phyloP scores from a whole-genome alignment of 768 basidiomycete genomes.

The Calocera viscosa region DNA sequence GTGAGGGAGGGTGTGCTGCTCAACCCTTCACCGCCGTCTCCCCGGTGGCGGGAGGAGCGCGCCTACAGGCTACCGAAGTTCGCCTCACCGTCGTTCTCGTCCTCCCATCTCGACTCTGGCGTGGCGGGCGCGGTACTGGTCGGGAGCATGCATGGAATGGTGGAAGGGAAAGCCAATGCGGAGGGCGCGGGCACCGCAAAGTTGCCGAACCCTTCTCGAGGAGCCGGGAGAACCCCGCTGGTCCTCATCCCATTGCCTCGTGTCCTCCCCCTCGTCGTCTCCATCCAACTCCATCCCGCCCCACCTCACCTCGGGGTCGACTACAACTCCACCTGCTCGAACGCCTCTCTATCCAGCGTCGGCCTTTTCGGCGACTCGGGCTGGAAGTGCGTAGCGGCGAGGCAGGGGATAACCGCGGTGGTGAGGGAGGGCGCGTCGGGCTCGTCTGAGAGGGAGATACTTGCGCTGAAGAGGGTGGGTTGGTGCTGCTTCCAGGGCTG shows the following conservation, averaged over 20 bases:
- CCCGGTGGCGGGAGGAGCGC: not conserved
- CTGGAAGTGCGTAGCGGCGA: not conserved
- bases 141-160: not conserved
- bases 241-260: too few species aligned
- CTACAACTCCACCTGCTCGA: too few species aligned
- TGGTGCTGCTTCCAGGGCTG: not conserved
- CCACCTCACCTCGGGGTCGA: too few species aligned
- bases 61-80: slow-evolving; percentile 2
- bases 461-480: not conserved
- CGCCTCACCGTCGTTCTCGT: not conserved
- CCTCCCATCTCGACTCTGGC: not conserved
- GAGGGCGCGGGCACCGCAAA: not conserved
- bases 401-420: not conserved
- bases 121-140: not conserved
- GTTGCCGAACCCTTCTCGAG: not conserved
- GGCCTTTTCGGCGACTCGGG: not conserved
- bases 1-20: not conserved
- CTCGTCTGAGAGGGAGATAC: not conserved
- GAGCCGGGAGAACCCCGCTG: too few species aligned
- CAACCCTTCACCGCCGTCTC: not conserved
- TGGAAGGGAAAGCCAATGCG: not conserved
- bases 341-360: not conserved
- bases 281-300: not conserved
- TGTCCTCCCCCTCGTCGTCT: not conserved
- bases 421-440: not conserved